A percentile compares a stretch with the other conserved stretches of the same genome.
Conservation (phyloP, 208 protist genomes). For the Naegleria lovaniensis region DNA sequence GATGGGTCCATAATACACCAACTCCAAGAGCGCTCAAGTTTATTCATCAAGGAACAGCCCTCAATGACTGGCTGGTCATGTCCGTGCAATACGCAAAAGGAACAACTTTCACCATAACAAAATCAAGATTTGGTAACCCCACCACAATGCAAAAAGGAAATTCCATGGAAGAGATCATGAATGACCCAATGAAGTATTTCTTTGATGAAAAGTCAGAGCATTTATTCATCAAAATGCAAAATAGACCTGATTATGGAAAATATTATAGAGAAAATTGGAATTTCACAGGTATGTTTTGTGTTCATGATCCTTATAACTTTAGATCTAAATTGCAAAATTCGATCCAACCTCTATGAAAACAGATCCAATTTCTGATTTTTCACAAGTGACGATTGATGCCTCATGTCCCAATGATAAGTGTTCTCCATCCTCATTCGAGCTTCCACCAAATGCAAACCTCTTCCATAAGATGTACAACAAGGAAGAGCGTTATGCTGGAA, state of each 20-base stretch:
- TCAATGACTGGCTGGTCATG: not conserved
- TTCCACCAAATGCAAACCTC: not conserved
- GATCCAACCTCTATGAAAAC: too few species aligned
- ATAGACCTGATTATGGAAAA: not conserved
- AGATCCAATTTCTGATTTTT: not conserved
- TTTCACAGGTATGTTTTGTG: too few species aligned
- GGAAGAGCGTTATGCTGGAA: not conserved
- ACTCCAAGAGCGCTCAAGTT: not conserved
- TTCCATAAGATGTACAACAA: not conserved
- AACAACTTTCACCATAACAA: not conserved
- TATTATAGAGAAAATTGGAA: too few species aligned
- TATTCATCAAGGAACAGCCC: not conserved
- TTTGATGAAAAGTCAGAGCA: not conserved
- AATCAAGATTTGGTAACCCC: not conserved
- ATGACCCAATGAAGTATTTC: not conserved
- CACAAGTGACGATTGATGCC: not conserved
- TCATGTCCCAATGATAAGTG: not conserved
- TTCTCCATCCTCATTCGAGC: not conserved
- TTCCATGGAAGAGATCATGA: not conserved
- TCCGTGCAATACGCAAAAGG: not conserved
- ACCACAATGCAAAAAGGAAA: not conserved
- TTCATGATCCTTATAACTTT: too few species aligned
- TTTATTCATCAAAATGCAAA: not conserved
- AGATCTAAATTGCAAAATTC: too few species aligned
- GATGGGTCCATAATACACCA: not conserved